These are phyloP conservation scores for Colletotrichum musicola DNA, from an alignment of 2,329 filamentous ascomycete species.

Conservation along the genomic window DNA sequence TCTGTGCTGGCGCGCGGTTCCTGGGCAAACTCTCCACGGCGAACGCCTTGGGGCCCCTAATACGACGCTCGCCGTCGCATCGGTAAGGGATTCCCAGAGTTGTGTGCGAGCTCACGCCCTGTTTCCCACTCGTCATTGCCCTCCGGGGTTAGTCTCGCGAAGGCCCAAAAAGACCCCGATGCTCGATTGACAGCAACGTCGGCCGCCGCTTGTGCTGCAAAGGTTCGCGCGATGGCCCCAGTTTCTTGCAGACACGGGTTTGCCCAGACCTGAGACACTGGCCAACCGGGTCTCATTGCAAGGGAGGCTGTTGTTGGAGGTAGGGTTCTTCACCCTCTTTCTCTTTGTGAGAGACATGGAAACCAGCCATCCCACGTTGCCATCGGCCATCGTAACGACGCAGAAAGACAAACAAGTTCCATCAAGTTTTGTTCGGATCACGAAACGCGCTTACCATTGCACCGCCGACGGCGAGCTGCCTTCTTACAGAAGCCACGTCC, in stretches of 20 bases:
- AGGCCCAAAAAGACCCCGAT: conserved; percentile 13
- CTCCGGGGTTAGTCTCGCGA: not conserved
- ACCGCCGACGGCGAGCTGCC: not conserved
- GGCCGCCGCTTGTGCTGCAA: not conserved
- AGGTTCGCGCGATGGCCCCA: conserved; percentile 10
- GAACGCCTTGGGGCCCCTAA: not conserved
- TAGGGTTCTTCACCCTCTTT: too few species aligned
- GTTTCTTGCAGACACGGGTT: conserved; percentile 39
- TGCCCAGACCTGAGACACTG: conserved; percentile 29
- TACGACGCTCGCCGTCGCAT: conserved; percentile 13
- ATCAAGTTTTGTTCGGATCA: not conserved
- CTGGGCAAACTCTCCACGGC: not conserved
- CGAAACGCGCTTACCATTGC: not conserved
- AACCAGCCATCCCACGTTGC: conserved; percentile 1
- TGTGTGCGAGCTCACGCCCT: not conserved
- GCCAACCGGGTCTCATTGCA: conserved; percentile 16
- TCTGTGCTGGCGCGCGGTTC: not conserved
- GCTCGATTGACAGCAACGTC: conserved; percentile 31
- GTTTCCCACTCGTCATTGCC: not conserved
- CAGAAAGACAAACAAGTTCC: not conserved
- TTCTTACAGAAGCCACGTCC: not conserved
- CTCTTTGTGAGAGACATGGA: not conserved
- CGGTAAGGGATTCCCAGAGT: too few species aligned
- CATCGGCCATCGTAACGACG: not conserved
- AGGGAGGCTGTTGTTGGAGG: conserved; percentile 11